Evolutionary conservation across 179 eudicot genomes (phyloP), one percentile per base, ranked within the genome.

Genomic region (Spergularia azorica): DNA sequence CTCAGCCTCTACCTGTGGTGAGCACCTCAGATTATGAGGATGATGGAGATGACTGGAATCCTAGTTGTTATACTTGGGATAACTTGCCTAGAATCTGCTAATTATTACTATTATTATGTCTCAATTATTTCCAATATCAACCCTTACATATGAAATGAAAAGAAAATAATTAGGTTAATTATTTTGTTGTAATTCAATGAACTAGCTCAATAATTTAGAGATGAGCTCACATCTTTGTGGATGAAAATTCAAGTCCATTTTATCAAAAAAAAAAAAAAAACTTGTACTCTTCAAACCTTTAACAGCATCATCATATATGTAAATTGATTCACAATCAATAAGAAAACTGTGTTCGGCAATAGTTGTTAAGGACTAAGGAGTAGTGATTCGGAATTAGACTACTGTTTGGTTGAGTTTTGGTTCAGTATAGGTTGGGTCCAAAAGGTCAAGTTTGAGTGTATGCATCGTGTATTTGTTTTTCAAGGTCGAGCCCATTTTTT

Each of bases 51-150:
- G 69, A 61, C 62, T 73, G 87, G 82, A 84, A 76, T 59, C 72
- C 81, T 9, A 76, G 68, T 10, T 62, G 71, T 66, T 85, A 78
- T 59, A 20, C 70, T 76, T 86, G 88, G 88, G 83, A 83, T 55
- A 83, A 80, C 76, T 66, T 76, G 72, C 84, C 81, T 60, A 77
- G 84, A 48, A 88, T 92, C 43, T 88, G 84, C 87, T 86, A 54
- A 79, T 86, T 48, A 76, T 4, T 15, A 16, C 65, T 70, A 46
- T 3, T 6, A 16, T 39, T 76, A 4, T 3, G 38, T 20, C 26
- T 36, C 8, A 64, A 50, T 43, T 8, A 70, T 74, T 6, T 59
- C 54, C 3, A 77, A 16, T 2, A 13, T 66, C 4, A 58, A 58
- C 6, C 39, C 11, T 55, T 63, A 54, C 21, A 12, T 20, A 50